Evolutionary conservation across 306 rosid species (phyloP), one percentile per base, ranked within the genome.

Genomic region (Trichosanthes cucumerina): DNA sequence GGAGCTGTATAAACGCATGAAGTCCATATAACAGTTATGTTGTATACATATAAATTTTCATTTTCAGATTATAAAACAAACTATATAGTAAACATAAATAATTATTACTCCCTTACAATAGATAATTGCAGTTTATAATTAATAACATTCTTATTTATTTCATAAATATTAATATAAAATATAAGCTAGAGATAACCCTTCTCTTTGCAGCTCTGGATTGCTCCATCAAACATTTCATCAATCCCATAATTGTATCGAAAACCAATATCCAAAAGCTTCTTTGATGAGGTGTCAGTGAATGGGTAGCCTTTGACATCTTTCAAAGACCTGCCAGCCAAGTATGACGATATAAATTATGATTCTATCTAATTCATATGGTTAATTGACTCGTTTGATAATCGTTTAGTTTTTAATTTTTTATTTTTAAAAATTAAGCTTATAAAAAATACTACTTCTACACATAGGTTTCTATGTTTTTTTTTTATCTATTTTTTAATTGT

Each of bases 191-290:
- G 78, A 80, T 63, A 85, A 28, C 87, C 84, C 78, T 80, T 86
- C 39, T 85, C 81, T 68, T 78, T 86, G 79, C 87, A 86, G 76
- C 84, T 86, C 14, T 81, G 77, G 58, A 87, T 86, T 79, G 91
- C 84, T 43, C 78, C 91, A 0, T 71, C 79, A 18, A 86, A 59
- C 84, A 80, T 87, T 49, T 87, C 85, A 39, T 87, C 88, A 50
- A 86, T 19, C 36, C 89, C 83, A 73, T 88, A 68, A 70, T 84
- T 84, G 21, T 76, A 88, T 58, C 79, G 16, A 16, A 91, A 88
- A 49, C 91, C 93, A n/a, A 74, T 74, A 80, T 86, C 89, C 63
- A 79, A 47, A 38, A 87, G 86, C 78, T 87, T 87, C 83, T 89
- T 87, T 18, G 96, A 80, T 64, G 76, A 84, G 9, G 84, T 31